Evolutionary conservation across 2,329 filamentous ascomycete genomes (phyloP).

Genomic region (Ascocoryne sarcoides): DNA sequence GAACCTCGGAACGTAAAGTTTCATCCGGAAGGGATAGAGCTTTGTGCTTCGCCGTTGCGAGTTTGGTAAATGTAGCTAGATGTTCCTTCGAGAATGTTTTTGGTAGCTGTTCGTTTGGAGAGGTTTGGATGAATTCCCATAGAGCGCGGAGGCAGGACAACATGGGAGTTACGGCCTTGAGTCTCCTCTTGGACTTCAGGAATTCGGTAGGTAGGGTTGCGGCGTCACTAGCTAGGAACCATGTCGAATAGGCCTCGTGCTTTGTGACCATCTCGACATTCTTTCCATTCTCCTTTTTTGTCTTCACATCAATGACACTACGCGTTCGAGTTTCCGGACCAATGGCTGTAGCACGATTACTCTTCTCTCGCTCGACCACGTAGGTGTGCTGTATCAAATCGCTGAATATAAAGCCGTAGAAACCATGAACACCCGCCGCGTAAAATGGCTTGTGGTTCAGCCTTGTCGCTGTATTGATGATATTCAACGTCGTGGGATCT

Average conservation of each 20-base stretch:
- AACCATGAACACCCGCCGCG: slow-evolving; percentile 74
- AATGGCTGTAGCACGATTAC: slow-evolving; percentile 57
- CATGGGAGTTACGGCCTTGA: slow-evolving; percentile 70
- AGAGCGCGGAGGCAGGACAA: slow-evolving; percentile 81
- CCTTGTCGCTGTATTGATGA: slow-evolving; percentile 80
- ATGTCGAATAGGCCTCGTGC: slow-evolving; percentile 80
- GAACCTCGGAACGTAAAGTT: slow-evolving; percentile 59
- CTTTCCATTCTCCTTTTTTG: slow-evolving; percentile 61
- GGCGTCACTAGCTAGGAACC: slow-evolving; percentile 71
- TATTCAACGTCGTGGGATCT: slow-evolving; percentile 61
- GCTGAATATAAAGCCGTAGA: slow-evolving; percentile 92
- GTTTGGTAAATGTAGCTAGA: slow-evolving; percentile 64
- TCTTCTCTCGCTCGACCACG: slow-evolving; percentile 74
- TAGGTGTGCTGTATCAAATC: slow-evolving; percentile 89
- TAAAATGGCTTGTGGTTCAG: slow-evolving; percentile 77
- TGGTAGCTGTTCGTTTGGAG: slow-evolving; percentile 44
- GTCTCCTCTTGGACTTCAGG: slow-evolving; percentile 56
- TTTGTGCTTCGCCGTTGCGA: slow-evolving; percentile 70
- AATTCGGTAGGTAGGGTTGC: slow-evolving; percentile 66
- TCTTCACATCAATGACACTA: slow-evolving; percentile 61
- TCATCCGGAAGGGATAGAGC: slow-evolving; percentile 61
- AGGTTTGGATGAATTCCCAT: slow-evolving; percentile 69
- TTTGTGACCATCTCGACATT: slow-evolving; percentile 82
- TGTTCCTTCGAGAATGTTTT: slow-evolving; percentile 45
- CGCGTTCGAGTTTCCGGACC: slow-evolving; percentile 69